Evolutionary conservation across 768 basidiomycete species (phyloP), one percentile per base, ranked within the genome.

Genomic region (Hericium rajendrae): DNA sequence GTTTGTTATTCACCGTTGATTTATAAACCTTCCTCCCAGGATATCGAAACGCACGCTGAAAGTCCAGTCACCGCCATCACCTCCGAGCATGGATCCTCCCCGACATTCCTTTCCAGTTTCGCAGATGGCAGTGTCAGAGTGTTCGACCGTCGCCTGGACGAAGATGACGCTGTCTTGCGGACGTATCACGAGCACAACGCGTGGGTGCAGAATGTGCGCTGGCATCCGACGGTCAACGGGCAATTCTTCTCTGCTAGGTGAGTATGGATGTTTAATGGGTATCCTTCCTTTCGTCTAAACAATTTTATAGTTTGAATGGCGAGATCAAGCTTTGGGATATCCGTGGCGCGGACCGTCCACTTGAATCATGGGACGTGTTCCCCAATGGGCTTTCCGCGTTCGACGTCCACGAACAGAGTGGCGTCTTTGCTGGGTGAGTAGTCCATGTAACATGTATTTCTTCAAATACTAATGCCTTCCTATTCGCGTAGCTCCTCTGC

Each of bases 301-400:
- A 50, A 53, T 48, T 41, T 12, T 16, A 15, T 63, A 97, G 97
- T 64, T 70, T 91, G 68, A 88, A 91, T 65, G 97, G 97, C 0
- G 84, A 90, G 64, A 86, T 97, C 43, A 88, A 88, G 65, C 71
- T 98, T 9, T 98, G 94, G 86, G 97, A 99, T 70, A 73, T 89
- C 32, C 84, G 97, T 55, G 78, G 80, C 4, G 67, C 74, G 2
- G 82, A 87, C 48, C 70, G 69, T 32, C 78, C 90, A 5, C 66
- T 81, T 12, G 75, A 82, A 51, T 78, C 80, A 40, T 84, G 88
- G 78, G 77, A 86, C 40, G 68, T 82, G 22, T 82, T 86, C 61
- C 79, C 81, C 2, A 71, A 82, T 32, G 93, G 94, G 10, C 74
- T 97, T 50, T 82, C 90, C 10, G 80, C 86, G 1, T 88, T 98